These are phyloP conservation scores for Xylariaceae sp. DNA, from an alignment of 2,329 filamentous ascomycete genomes.

Conservation along the genomic window DNA sequence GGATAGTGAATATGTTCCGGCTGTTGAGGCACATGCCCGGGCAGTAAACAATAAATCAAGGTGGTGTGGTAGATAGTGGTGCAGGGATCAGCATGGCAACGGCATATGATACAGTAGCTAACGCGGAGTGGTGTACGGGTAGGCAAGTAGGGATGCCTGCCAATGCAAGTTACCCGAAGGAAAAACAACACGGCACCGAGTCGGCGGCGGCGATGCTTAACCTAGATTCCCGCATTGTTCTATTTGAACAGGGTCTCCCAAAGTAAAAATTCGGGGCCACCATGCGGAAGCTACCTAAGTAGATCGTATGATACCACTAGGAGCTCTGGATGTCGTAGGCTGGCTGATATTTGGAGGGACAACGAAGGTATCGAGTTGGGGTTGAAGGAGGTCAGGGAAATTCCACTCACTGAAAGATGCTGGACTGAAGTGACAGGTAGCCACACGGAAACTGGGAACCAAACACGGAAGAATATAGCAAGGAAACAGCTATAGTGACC, in stretches of 20 bases:
- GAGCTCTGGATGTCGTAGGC: not conserved
- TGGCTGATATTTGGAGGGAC: not conserved
- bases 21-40: not conserved
- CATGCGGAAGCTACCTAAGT: not conserved
- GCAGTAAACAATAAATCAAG: not conserved
- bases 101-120: not conserved
- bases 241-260: not conserved
- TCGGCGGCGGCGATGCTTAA: not conserved
- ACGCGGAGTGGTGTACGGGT: not conserved
- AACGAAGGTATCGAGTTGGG: not conserved
- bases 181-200: not conserved
- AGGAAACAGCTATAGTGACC: slow-evolving; percentile 1
- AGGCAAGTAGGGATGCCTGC: not conserved
- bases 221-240: not conserved
- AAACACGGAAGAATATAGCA: slow-evolving; percentile 5
- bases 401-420: slow-evolving; percentile 13
- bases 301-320: not conserved
- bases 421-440: not conserved
- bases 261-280: not conserved
- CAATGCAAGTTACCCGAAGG: not conserved
- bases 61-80: not conserved
- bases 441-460: not conserved
- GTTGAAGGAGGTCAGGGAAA: not conserved
- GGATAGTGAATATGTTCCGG: not conserved
- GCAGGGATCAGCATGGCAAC: not conserved